These are phyloP conservation scores for Citeromyces hawaiiensis DNA, from an alignment of 1,139 yeast species.

Conservation along the genomic window DNA sequence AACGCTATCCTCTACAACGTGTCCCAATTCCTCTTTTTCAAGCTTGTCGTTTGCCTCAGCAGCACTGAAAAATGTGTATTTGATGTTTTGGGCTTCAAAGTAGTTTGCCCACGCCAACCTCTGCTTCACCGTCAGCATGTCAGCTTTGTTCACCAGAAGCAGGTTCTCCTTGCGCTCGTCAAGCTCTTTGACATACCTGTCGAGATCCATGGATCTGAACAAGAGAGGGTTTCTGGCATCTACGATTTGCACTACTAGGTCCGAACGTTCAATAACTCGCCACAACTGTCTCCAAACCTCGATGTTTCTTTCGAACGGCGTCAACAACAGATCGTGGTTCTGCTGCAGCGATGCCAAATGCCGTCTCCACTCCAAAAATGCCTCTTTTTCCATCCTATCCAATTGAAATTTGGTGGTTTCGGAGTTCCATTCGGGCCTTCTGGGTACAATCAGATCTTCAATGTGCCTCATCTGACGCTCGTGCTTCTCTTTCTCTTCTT, in stretches of 20 bases:
- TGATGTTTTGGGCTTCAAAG: slow-evolving; percentile 53
- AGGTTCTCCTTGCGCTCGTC: slow-evolving; percentile 62
- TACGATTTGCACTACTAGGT: slow-evolving; percentile 90
- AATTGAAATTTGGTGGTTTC: slow-evolving; percentile 63
- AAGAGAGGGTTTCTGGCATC: slow-evolving; percentile 93
- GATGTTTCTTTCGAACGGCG: slow-evolving; percentile 94
- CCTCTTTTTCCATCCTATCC: slow-evolving; percentile 79
- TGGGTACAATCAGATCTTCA: slow-evolving; percentile 80
- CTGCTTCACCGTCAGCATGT: slow-evolving; percentile 65
- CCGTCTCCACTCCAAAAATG: slow-evolving; percentile 91
- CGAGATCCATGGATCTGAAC: slow-evolving; percentile 85
- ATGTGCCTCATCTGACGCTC: slow-evolving; percentile 63
- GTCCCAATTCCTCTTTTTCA: slow-evolving; percentile 18
- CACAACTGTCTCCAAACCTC: slow-evolving; percentile 98
- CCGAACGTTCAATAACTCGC: slow-evolving; percentile 96
- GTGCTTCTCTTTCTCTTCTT: slow-evolving; percentile 52
- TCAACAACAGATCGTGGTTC: slow-evolving; percentile 65
- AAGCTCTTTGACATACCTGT: slow-evolving; percentile 64
- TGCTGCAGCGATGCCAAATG: slow-evolving; percentile 78
- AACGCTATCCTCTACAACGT: slow-evolving; percentile 14
- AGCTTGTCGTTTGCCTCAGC: slow-evolving; percentile 50
- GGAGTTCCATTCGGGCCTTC: slow-evolving; percentile 80
- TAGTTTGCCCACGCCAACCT: slow-evolving; percentile 81
- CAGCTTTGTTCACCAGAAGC: slow-evolving; percentile 88
- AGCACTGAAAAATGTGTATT: slow-evolving; percentile 90